A percentile compares a stretch with the other conserved stretches of the same genome.
phyloP scores from a whole-genome alignment of 208 protist species.

The Crithidia thermophila region DNA sequence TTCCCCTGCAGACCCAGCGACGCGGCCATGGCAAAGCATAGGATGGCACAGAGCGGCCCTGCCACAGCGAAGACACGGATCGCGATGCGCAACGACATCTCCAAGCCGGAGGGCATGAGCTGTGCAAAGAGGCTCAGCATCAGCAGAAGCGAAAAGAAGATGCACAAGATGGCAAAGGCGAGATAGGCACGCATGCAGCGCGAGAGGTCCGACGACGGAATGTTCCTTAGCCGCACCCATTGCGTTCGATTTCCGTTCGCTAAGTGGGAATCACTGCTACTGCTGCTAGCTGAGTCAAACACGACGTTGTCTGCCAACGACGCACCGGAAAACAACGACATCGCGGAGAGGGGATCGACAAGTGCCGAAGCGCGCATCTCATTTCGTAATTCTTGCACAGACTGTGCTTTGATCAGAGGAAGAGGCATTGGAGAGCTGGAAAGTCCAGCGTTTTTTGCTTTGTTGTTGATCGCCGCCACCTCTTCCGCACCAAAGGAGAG shows the following conservation, averaged over 20 bases:
- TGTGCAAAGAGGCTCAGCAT: conserved; percentile 26
- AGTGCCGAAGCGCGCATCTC: no score
- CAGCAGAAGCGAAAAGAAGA: conserved; percentile 32
- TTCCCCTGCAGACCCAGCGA: conserved; percentile 27
- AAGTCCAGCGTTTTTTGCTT: no score
- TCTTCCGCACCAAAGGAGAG: no score
- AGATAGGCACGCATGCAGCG: conserved; percentile 53
- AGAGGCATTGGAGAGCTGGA: no score
- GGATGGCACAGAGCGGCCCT: conserved; percentile 20
- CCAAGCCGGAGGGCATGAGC: conserved; percentile 18
- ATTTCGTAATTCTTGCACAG: no score
- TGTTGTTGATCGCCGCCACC: no score
- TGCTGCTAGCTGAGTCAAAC: background rate
- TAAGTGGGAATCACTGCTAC: background rate
- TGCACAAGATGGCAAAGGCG: conserved; percentile 30
- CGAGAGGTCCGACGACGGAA: conserved; percentile 12
- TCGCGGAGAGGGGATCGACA: no score
- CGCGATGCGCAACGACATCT: background rate
- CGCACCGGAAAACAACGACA: no score
- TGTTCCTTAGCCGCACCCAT: conserved; percentile 12
- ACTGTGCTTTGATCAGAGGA: no score
- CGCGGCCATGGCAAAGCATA: conserved; percentile 40
- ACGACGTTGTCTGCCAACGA: background rate
- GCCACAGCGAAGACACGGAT: conserved; percentile 23
- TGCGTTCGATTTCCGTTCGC: background rate